phyloP scores from a whole-genome alignment of 352 stramenopile species.

The Globisporangium parvum region DNA sequence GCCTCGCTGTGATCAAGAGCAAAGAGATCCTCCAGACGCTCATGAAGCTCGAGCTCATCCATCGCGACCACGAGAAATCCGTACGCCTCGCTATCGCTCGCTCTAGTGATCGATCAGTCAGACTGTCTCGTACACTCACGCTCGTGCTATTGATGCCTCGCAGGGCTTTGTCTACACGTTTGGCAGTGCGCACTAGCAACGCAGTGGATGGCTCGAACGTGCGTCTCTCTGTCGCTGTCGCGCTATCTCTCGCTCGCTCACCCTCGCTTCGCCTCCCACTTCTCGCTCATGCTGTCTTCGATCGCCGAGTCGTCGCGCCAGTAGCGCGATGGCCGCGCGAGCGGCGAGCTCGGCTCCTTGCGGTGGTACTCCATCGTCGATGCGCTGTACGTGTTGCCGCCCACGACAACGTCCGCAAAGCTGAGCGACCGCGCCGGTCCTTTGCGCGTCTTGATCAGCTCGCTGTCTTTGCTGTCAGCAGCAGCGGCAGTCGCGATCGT shows the following conservation, averaged over 20 bases:
- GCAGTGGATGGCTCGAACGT: neutral
- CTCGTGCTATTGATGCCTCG: neutral
- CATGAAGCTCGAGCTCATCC: slow-evolving; percentile 78
- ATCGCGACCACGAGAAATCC: slow-evolving; percentile 65
- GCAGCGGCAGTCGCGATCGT: slow-evolving; percentile 3
- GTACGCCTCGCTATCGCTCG: slow-evolving; percentile 21
- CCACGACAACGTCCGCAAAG: slow-evolving; percentile 81
- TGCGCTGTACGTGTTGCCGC: slow-evolving; percentile 26
- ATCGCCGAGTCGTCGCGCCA: slow-evolving; percentile 52
- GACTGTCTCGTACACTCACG: neutral
- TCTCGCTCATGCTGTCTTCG: slow-evolving; percentile 61
- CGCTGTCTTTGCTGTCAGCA: slow-evolving; percentile 19
- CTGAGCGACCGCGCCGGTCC: slow-evolving; percentile 70
- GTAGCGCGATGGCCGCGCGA: slow-evolving; percentile 30
- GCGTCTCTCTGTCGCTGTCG: no score
- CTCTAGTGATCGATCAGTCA: neutral
- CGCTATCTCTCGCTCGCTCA: slow-evolving; percentile 31
- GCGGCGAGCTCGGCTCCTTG: slow-evolving; percentile 36
- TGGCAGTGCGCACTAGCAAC: slow-evolving; percentile 13
- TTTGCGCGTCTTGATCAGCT: slow-evolving; percentile 38
- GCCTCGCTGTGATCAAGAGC: slow-evolving; percentile 73
- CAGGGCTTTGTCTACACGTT: slow-evolving; percentile 80
- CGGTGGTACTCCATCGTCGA: slow-evolving; percentile 16
- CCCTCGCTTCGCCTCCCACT: slow-evolving; percentile 61
- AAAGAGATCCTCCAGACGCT: slow-evolving; percentile 87